Conservation (phyloP, 331 rosid genomes). For the Quercus phellos region DNA sequence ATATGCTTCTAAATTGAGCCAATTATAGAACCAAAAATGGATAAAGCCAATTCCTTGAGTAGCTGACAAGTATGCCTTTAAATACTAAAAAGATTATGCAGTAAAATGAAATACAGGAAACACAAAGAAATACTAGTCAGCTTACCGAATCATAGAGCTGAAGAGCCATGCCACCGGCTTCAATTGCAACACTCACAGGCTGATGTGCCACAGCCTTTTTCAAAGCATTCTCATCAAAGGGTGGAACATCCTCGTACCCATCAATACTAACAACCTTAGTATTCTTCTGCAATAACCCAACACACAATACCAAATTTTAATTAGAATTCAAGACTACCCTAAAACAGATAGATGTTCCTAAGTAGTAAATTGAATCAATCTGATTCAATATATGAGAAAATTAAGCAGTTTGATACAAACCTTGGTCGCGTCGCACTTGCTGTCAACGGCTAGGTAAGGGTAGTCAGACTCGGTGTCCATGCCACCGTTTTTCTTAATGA, state of each 20-base stretch:
- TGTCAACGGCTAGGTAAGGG: conserved; percentile 63
- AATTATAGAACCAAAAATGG: too few species aligned
- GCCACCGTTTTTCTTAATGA: conserved; percentile 86
- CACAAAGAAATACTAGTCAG: neutral
- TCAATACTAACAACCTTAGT: conserved; percentile 68
- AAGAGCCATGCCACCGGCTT: conserved; percentile 65
- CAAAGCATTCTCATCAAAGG: conserved; percentile 52
- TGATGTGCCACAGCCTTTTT: conserved; percentile 90
- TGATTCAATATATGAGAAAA: neutral
- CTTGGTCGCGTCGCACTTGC: conserved; percentile 47
- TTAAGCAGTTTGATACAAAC: conserved; percentile 19
- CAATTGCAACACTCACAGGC: conserved; percentile 91
- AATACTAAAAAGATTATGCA: too few species aligned
- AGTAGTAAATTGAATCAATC: neutral
- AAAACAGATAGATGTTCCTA: neutral
- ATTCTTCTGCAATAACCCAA: conserved; percentile 43
- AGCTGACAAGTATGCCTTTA: too few species aligned
- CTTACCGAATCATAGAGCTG: conserved; percentile 78
- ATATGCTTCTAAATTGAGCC: too few species aligned
- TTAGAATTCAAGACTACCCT: neutral
- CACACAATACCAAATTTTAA: neutral
- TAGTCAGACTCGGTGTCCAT: conserved; percentile 72
- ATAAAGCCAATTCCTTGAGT: too few species aligned
- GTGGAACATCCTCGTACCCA: conserved; percentile 76
- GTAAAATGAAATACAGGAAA: neutral